Evolutionary conservation across 1,139 yeast genomes (phyloP), one percentile per base, ranked within the genome.

Genomic region (Geotrichum citri-aurantii): DNA sequence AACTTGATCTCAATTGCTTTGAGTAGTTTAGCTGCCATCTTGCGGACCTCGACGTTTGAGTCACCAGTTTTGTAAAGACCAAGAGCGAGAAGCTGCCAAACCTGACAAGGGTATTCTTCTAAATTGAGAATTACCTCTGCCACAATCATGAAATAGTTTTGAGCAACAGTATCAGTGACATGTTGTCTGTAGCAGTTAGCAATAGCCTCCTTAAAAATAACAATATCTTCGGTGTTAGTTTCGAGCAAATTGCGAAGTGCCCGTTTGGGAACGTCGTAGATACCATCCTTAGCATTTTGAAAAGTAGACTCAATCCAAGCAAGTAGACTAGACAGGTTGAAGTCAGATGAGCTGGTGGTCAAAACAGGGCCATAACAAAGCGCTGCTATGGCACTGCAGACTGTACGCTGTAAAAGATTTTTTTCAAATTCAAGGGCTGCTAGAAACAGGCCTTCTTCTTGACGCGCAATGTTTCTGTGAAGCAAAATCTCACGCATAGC

Each of bases 351-450:
- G 79, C 65, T 42, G 70, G 60, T 71, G 76, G 54, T 58, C 1
- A 68, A 62, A 17, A 74, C 61, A 1, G 73, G 72, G 0, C 77
- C 77, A 19, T 85, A 81, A 64, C 96, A 86, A 31, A 93, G 74
- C 0, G 86, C 79, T 0, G 96, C 88, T 95, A 95, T 88, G 52
- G 96, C 84, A 63, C 90, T 86, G 56, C 90, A 76, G 0, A 95
- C 81, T 0, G 96, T 80, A 42, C 80, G 75, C 65, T 90, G 92
- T 14, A 92, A 73, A 40, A 86, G 84, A 56, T 84, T 81, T 65
- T 82, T 82, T 69, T 92, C 97, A 50, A 92, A 80, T 68, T 93
- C 98, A 62, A 93, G 78, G 3, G 93, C 84, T 0, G 98, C 95
- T 48, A 82, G 79, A 14, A 87, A 75, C 44, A 75, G 68, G 44